phyloP scores from a whole-genome alignment of 495 filamentous ascomycete genomes.

The Durotheca rogersii region DNA sequence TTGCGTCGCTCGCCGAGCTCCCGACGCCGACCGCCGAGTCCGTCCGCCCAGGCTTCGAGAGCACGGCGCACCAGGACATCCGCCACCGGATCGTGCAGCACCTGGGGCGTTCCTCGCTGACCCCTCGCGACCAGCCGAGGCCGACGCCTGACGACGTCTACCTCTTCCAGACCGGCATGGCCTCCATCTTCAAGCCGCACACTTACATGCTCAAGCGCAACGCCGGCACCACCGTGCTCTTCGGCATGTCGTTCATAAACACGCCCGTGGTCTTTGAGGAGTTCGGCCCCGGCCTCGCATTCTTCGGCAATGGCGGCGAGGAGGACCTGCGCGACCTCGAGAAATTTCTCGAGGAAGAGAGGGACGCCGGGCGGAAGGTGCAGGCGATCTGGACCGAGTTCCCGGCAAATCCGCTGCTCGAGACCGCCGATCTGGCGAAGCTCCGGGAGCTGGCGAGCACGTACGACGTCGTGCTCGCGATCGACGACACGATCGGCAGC shows the following conservation, averaged over 20 bases:
- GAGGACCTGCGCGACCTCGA: conserved; percentile 31
- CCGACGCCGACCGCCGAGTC: neutral
- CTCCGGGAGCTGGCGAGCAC: conserved; percentile 35
- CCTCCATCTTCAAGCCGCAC: conserved; percentile 32
- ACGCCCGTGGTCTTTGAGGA: conserved; percentile 32
- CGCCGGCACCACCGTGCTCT: conserved; percentile 22
- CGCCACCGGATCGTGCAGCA: neutral
- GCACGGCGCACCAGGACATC: neutral
- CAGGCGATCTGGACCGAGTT: conserved; percentile 37
- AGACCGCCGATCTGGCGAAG: conserved; percentile 28
- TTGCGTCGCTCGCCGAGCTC: conserved; percentile 24
- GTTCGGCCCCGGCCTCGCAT: conserved; percentile 25
- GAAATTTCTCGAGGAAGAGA: conserved; percentile 16
- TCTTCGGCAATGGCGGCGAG: conserved; percentile 16
- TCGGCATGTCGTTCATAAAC: conserved; percentile 34
- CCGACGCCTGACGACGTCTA: conserved; percentile 30
- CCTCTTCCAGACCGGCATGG: conserved; percentile 40
- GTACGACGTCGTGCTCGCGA: conserved; percentile 30
- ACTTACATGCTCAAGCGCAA: conserved; percentile 10
- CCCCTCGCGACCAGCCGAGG: neutral
- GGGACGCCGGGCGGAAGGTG: conserved; percentile 21
- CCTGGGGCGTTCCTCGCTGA: neutral
- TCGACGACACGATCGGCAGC: conserved; percentile 41
- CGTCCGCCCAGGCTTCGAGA: neutral
- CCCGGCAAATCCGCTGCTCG: conserved; percentile 37